Percentiles rank a stretch among this genome's conserved stretches.
phyloP scores from a whole-genome alignment of 2,329 filamentous ascomycete species.

The Aspergillus flavus region DNA sequence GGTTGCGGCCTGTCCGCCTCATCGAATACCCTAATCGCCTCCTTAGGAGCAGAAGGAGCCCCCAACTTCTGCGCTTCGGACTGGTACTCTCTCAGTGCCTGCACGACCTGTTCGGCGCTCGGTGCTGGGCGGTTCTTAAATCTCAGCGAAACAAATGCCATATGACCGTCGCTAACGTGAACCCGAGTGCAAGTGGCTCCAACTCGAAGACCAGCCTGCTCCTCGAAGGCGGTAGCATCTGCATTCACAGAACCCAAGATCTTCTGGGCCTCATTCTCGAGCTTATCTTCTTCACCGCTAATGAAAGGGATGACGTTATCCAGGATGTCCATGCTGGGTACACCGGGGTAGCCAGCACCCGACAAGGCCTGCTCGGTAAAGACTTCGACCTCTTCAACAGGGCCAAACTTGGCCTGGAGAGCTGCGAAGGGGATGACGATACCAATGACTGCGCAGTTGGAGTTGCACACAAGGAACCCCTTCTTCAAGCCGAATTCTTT shows the following conservation, averaged over 20 bases:
- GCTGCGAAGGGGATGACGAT: slow-evolving; percentile 94
- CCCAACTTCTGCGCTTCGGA: slow-evolving; percentile 81
- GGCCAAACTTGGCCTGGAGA: slow-evolving; percentile 81
- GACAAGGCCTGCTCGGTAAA: slow-evolving; percentile 96
- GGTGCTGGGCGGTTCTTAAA: slow-evolving; percentile 78
- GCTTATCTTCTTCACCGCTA: slow-evolving; percentile 90
- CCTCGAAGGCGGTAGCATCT: slow-evolving; percentile 72
- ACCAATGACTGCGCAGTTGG: slow-evolving; percentile 96
- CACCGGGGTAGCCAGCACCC: slow-evolving; percentile 69
- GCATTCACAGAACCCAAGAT: slow-evolving; percentile 78
- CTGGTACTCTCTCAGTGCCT: slow-evolving; percentile 77
- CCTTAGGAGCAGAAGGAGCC: slow-evolving; percentile 80
- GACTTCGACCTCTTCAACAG: slow-evolving; percentile 74
- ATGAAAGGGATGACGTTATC: slow-evolving; percentile 97
- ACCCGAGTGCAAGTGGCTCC: slow-evolving; percentile 92
- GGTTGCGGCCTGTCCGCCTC: slow-evolving; percentile 90
- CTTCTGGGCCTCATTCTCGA: slow-evolving; percentile 92
- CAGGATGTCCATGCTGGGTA: slow-evolving; percentile 91
- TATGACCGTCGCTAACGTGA: slow-evolving; percentile 93
- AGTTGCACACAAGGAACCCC: slow-evolving; percentile 96
- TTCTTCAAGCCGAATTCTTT: slow-evolving; percentile 71
- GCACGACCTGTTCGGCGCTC: slow-evolving; percentile 72
- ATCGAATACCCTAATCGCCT: slow-evolving; percentile 85
- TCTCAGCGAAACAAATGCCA: slow-evolving; percentile 84
- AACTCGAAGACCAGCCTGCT: slow-evolving; percentile 74